A percentile compares a stretch with the other conserved stretches of the same genome.
Conservation (phyloP, 108 stramenopile genomes). For the Asterionellopsis glacialis region DNA sequence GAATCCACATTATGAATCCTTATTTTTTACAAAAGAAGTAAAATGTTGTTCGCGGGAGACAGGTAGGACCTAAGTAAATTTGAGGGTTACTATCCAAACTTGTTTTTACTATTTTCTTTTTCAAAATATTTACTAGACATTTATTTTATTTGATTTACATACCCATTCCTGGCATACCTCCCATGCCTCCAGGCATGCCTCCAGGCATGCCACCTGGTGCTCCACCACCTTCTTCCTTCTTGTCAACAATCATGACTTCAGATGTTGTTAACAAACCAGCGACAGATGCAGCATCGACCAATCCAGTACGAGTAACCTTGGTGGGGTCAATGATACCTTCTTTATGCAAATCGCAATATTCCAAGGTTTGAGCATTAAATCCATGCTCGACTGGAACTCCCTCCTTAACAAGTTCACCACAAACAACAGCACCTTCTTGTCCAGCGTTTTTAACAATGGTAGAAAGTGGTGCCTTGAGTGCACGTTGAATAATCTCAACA, state of each 20-base stretch:
- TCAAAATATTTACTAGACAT: no score
- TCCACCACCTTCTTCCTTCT: constrained; percentile 71
- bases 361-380: constrained; percentile 88
- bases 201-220: constrained; percentile 50
- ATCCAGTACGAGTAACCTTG: constrained; percentile 98
- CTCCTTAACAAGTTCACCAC: constrained; percentile 88
- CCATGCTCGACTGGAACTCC: constrained; percentile 69
- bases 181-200: constrained; percentile 90
- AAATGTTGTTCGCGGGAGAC: no score
- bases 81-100: no score
- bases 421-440: constrained; percentile 95
- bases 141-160: constrained; percentile 29
- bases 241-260: constrained; percentile 97
- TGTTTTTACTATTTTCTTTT: no score
- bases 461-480: constrained; percentile 87
- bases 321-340: constrained; percentile 99
- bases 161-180: constrained; percentile 70
- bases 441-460: constrained; percentile 97
- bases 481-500: constrained; percentile 95
- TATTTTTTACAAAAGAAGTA: no score
- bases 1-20: no score
- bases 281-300: constrained; percentile 97
- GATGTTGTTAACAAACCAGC: constrained; percentile 96
- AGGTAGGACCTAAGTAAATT: no score
- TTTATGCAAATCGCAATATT: constrained; percentile 91